A percentile compares a stretch with the other conserved stretches of the same genome.
Evolutionary conservation across 805 yeast species (phyloP).

Genomic region (Wickerhamomyces chaumierensis): DNA sequence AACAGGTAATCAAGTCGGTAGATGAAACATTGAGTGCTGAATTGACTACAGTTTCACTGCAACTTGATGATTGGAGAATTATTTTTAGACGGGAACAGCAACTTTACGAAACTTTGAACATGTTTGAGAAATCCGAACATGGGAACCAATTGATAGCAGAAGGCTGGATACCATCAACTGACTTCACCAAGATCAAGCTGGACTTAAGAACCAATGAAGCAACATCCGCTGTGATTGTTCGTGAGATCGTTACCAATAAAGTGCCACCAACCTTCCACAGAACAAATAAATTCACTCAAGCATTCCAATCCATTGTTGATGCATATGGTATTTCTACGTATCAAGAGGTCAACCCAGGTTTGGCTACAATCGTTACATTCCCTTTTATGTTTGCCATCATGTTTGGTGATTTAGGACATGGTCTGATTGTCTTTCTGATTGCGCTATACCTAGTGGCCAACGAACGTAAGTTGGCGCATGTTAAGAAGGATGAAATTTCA

Average conservation of each 20-base stretch:
- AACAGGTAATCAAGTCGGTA: constrained; percentile 52
- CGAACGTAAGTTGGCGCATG: constrained; percentile 57
- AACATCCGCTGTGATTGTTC: constrained; percentile 24
- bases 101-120: constrained; percentile 66
- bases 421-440: constrained; percentile 67
- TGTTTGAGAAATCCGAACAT: constrained; percentile 75
- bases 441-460: constrained; percentile 62
- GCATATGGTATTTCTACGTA: constrained; percentile 92
- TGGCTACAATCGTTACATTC: constrained; percentile 89
- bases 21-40: constrained; percentile 66
- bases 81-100: constrained; percentile 70
- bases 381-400: constrained; percentile 98
- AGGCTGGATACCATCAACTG: constrained; percentile 91
- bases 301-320: constrained; percentile 89
- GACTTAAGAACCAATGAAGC: constrained; percentile 46
- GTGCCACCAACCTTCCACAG: constrained; percentile 92
- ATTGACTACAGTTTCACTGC: constrained; percentile 65
- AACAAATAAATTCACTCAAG: constrained; percentile 88
- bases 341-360: constrained; percentile 91
- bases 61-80: constrained; percentile 64
- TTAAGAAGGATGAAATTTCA: constrained; percentile 82
- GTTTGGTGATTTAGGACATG: constrained; percentile 99
- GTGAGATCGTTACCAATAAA: constrained; percentile 59
- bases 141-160: constrained; percentile 67
- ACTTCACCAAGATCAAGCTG: constrained; percentile 50